phyloP scores from a whole-genome alignment of 2,329 filamentous ascomycete species.

The Alternaria burnsii region DNA sequence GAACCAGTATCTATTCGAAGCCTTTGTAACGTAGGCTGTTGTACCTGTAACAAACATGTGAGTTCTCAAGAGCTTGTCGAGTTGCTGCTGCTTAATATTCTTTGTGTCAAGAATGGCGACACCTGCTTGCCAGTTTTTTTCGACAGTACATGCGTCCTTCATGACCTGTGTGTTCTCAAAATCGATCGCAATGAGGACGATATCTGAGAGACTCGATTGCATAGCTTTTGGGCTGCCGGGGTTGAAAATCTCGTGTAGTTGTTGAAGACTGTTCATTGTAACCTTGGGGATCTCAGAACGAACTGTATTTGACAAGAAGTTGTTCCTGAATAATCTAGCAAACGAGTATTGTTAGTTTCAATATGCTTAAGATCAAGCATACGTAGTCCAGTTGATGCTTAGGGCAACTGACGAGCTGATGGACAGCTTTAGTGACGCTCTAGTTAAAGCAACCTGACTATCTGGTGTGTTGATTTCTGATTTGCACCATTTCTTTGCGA shows the following conservation, averaged over 20 bases:
- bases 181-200: not conserved
- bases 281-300: not conserved
- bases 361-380: not conserved
- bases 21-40: not conserved
- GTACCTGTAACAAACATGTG: not conserved
- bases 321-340: not conserved
- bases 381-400: not conserved
- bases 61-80: not conserved
- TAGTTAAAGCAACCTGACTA: not conserved
- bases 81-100: not conserved
- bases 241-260: not conserved
- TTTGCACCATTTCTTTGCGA: not conserved
- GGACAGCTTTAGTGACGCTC: not conserved
- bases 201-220: not conserved
- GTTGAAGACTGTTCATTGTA: not conserved
- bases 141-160: not conserved
- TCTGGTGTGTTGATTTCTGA: no score
- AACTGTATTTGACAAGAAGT: no score
- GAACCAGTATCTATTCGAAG: not conserved
- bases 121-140: not conserved
- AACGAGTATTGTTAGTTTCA: not conserved
- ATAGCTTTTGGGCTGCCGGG: not conserved
- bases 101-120: not conserved
- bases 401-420: not conserved
- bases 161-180: not conserved